Conservation (phyloP, 2,329 filamentous ascomycete species). For the Dothideomycetes sp. region DNA sequence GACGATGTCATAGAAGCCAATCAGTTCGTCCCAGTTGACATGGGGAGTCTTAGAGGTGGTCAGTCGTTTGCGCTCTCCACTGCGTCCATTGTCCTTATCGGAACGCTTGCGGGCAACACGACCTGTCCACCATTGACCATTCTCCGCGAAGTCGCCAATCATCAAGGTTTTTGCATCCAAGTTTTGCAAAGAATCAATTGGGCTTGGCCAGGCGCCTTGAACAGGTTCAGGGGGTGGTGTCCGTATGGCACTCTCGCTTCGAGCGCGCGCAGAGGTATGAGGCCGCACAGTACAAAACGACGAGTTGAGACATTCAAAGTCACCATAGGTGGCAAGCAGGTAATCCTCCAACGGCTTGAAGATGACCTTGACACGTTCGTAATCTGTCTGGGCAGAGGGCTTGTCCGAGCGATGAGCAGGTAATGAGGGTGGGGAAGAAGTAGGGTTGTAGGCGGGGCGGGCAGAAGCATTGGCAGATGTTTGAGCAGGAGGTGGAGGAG, state of each 20-base stretch:
- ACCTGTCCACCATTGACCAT: conserved; percentile 73
- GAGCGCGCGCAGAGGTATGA: conserved; percentile 22
- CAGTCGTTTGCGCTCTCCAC: conserved; percentile 16
- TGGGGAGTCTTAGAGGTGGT: conserved; percentile 53
- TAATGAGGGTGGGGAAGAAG: no score
- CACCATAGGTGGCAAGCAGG: conserved; percentile 56
- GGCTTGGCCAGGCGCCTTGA: conserved; percentile 15
- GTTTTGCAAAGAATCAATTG: conserved; percentile 41
- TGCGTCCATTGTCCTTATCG: conserved; percentile 17
- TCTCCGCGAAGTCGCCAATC: conserved; percentile 66
- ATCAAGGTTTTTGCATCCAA: conserved; percentile 66
- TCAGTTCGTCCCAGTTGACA: conserved; percentile 63
- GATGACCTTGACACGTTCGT: conserved; percentile 42
- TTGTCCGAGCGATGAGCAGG: conserved; percentile 16
- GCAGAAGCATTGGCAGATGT: conserved; percentile 1
- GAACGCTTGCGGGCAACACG: conserved; percentile 26
- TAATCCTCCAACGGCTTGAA: conserved; percentile 74
- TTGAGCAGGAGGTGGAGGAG: conserved; percentile 21
- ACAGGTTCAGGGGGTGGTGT: conserved; percentile 24
- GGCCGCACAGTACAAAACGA: conserved; percentile 55
- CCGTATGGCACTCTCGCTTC: conserved; percentile 33
- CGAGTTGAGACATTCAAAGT: conserved; percentile 60
- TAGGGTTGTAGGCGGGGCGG: conserved; percentile 10
- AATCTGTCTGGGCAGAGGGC: conserved; percentile 15
- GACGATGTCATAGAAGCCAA: conserved; percentile 63